These are phyloP conservation scores for Asclepias syriaca DNA, from an alignment of 257 asterid species.

Conservation along the genomic window DNA sequence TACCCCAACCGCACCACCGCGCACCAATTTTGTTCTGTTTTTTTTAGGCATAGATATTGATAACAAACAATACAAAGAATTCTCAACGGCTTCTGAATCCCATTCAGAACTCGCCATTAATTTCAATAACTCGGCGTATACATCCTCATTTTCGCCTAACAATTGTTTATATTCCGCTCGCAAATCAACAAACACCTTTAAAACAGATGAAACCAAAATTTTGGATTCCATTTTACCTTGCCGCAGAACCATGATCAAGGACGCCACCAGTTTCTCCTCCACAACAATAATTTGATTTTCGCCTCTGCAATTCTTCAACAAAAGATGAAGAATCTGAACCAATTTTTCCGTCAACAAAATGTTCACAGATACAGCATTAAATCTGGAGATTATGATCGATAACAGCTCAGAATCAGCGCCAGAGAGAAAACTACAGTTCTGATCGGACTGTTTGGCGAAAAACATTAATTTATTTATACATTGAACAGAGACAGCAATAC, in stretches of 20 bases:
- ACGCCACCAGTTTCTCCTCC: slow-evolving; percentile 5
- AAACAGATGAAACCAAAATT: slow-evolving; percentile 27
- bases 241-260: slow-evolving; percentile 13
- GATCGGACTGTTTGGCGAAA: slow-evolving; percentile 41
- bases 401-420: slow-evolving; percentile 19
- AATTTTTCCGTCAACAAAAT: slow-evolving; percentile 15
- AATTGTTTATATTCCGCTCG: slow-evolving; percentile 17
- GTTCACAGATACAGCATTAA: slow-evolving; percentile 5
- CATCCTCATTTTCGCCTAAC: slow-evolving; percentile 41
- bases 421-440: slow-evolving; percentile 28
- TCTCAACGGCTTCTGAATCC: slow-evolving; percentile 34
- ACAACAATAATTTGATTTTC: neutral
- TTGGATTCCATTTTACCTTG: slow-evolving; percentile 24
- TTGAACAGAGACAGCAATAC: neutral
- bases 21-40: slow-evolving; percentile 40
- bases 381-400: neutral
- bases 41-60: slow-evolving; percentile 30
- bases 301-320: slow-evolving; percentile 7
- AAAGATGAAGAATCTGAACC: slow-evolving; percentile 10
- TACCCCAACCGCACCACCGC: slow-evolving; percentile 44
- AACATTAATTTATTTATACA: slow-evolving; percentile 29
- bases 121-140: slow-evolving; percentile 35
- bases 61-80: slow-evolving; percentile 37
- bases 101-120: slow-evolving; percentile 26
- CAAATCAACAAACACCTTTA: slow-evolving; percentile 28